Base-by-base conservation (phyloP, 2,329 filamentous ascomycete genomes). In the Rutstroemia sydowiana region DNA sequence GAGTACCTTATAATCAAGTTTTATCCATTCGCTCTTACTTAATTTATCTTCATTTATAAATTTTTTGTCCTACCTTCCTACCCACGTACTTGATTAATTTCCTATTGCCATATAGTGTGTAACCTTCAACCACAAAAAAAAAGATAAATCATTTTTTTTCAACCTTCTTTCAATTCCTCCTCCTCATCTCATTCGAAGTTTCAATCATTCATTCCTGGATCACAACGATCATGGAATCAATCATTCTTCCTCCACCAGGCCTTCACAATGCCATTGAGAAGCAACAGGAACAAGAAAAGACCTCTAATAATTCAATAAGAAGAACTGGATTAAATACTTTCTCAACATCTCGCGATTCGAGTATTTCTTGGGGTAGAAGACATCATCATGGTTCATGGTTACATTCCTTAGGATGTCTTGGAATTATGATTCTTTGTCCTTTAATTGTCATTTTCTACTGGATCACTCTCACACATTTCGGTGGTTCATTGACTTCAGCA, bases 371-470 rank as follows among this genome's bases (percentile, higher is more conserved):
- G 59, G 57, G 59, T 30, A 52, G 57, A 56, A 54, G 60, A 50
- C 44, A 59, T 54, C 57, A 60, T 50, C 63, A 57, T 60, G 63
- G 63, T 39, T 60, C 56, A 26, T 59, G 45, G 61, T 41, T 48
- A 14, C 63, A 57, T 57, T 59, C 53, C 32, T 47, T 62, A 18
- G 58, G 59, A 9, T 62, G 61, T 42, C 41, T 48, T 3, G 50
- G 56, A 31, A 58, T 62, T 20, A 60, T 62, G 59, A 11, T 48
- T 2, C 34, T 58, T 5, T 59, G 56, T 34, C 60, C 60, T 5
- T 41, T 52, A n/a, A 51, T 62, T 2, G 56, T 62, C 3, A 48
- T 63, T 34, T 60, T 59, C 32, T 57, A 58, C 23, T 61, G 59
- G 59, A 54, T 62, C 20, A 54, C 57, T 11, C 54, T 63, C 10